phyloP scores from a whole-genome alignment of 2,329 filamentous ascomycete species.

The Botrytis sinoallii region DNA sequence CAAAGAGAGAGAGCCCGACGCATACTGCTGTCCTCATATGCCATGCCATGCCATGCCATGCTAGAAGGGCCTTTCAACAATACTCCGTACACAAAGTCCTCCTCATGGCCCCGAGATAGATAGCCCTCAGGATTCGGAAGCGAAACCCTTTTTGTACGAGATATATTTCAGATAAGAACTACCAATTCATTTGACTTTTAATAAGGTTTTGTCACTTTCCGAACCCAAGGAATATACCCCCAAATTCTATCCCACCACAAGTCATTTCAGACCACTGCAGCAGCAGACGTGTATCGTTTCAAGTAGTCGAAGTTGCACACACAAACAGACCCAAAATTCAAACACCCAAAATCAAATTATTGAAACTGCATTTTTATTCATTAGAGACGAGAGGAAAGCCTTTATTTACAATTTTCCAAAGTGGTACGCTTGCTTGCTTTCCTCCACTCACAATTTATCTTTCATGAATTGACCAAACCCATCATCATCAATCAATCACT shows the following conservation, averaged over 20 bases:
- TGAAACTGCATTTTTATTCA: conserved; percentile 6
- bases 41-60: neutral
- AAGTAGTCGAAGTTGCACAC: neutral
- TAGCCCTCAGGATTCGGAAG: neutral
- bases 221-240: neutral
- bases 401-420: conserved; percentile 20
- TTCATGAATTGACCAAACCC: conserved; percentile 7
- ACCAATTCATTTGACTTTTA: neutral
- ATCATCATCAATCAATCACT: conserved; percentile 13
- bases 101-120: neutral
- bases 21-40: neutral
- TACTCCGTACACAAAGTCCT: neutral
- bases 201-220: neutral
- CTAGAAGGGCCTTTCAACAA: neutral
- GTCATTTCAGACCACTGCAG: neutral
- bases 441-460: conserved; percentile 13
- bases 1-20: neutral
- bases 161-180: neutral
- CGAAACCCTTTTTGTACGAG: neutral
- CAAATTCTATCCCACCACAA: neutral
- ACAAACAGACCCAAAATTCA: neutral
- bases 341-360: neutral
- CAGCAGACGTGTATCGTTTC: neutral
- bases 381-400: conserved; percentile 4
- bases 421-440: conserved; percentile 16